Percentiles rank a stretch among this genome's conserved stretches.
Evolutionary conservation across 495 filamentous ascomycete species (phyloP).

Genomic region (Talaromyces liani): DNA sequence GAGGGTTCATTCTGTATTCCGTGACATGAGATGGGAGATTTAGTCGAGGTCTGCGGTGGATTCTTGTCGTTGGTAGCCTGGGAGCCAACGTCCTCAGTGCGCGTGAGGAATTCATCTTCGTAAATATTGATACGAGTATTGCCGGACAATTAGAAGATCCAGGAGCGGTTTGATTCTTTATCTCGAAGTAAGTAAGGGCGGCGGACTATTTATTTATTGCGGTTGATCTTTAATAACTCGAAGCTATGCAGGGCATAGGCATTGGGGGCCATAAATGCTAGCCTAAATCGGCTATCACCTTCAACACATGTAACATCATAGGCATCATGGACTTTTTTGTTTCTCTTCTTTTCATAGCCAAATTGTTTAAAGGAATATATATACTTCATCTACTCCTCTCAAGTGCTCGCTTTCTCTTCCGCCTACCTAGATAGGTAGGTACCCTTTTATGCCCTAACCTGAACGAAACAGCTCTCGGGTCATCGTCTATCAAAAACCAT

Average conservation of each 20-base stretch:
- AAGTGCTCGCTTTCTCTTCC: too few relatives aligned
- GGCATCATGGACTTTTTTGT: neutral
- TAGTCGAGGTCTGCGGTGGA: neutral
- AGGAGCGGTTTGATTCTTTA: neutral
- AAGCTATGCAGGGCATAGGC: neutral
- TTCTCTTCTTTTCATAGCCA: neutral
- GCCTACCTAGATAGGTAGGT: too few relatives aligned
- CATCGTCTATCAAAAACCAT: too few relatives aligned
- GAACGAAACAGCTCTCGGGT: too few relatives aligned
- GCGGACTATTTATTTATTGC: neutral
- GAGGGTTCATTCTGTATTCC: neutral
- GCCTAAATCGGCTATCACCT: neutral
- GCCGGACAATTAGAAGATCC: neutral
- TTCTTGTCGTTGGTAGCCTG: neutral
- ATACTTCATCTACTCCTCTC: too few relatives aligned
- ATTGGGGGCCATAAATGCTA: neutral
- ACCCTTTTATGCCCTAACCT: too few relatives aligned
- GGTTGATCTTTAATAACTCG: neutral
- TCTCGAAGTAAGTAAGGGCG: neutral
- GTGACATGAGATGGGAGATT: neutral
- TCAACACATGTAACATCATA: neutral
- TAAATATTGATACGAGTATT: neutral
- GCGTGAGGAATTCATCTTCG: neutral
- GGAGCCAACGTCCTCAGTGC: neutral
- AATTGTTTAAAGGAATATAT: too few relatives aligned